Evolutionary conservation across 2,329 filamentous ascomycete genomes (phyloP).

Genomic region (Colletotrichum falcatum): DNA sequence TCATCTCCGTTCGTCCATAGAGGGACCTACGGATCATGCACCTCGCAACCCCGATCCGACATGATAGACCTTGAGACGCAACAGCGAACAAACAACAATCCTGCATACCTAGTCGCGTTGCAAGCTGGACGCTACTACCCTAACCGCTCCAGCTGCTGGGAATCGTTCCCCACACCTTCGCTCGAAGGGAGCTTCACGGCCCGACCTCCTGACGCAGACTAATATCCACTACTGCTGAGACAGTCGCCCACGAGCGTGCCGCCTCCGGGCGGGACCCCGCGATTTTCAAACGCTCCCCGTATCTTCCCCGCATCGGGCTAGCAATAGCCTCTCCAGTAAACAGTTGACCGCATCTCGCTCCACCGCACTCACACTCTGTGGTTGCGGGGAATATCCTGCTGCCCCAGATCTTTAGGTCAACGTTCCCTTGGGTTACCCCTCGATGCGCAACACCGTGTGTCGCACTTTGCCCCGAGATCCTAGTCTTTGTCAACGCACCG

Average conservation of each 20-base stretch:
- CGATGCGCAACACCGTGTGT: conserved; percentile 12
- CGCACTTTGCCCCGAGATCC: conserved; percentile 4
- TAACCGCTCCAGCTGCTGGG: conserved; percentile 4
- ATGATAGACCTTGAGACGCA: conserved; percentile 1
- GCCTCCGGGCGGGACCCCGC: conserved; percentile 29
- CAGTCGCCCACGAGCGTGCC: conserved; percentile 17
- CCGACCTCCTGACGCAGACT: conserved; percentile 23
- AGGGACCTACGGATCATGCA: conserved; percentile 40
- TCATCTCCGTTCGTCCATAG: conserved; percentile 39
- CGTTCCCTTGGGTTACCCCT: not conserved
- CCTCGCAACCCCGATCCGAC: conserved; percentile 21
- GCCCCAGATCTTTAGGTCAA: conserved; percentile 20
- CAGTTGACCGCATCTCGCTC: conserved; percentile 19
- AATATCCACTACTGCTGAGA: conserved; percentile 22
- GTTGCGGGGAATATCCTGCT: conserved; percentile 33
- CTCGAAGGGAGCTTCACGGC: conserved; percentile 38
- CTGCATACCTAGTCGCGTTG: not conserved
- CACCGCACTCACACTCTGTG: conserved; percentile 7
- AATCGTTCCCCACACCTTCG: conserved; percentile 34
- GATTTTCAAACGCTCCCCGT: conserved; percentile 34
- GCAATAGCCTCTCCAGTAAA: conserved; percentile 22
- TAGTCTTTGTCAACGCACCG: conserved; percentile 16
- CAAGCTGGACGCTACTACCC: conserved; percentile 3
- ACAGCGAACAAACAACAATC: not conserved
- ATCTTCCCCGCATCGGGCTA: conserved; percentile 28